Conservation (phyloP, 2,329 filamentous ascomycete species). For the Pseudocercospora pini-densiflorae region DNA sequence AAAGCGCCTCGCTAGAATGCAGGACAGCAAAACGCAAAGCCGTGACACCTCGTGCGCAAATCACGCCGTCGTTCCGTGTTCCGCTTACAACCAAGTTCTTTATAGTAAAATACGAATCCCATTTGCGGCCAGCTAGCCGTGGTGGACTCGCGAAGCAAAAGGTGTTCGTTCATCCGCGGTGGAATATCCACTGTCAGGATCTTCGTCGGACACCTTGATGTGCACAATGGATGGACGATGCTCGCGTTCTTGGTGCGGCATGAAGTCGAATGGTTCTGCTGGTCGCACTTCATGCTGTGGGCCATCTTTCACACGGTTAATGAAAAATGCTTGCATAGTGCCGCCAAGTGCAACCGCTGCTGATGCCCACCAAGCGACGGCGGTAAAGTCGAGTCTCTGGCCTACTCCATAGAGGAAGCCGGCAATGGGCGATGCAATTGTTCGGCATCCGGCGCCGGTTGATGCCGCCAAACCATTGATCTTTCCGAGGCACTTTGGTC, state of each 20-base stretch:
- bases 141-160: conserved; percentile 22
- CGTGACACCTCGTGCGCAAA: not conserved
- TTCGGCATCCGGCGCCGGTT: conserved; percentile 72
- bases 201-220: conserved; percentile 31
- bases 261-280: conserved; percentile 35
- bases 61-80: not conserved
- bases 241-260: conserved; percentile 30
- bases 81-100: not conserved
- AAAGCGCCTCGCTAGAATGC: not conserved
- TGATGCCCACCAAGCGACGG: conserved; percentile 67
- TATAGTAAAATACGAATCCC: not conserved
- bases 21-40: not conserved
- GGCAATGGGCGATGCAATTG: conserved; percentile 69
- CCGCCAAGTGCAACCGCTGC: conserved; percentile 61
- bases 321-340: conserved; percentile 60
- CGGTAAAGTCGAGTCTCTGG: conserved; percentile 60
- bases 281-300: conserved; percentile 35
- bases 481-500: conserved; percentile 65
- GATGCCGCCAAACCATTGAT: conserved; percentile 76
- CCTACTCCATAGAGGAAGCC: conserved; percentile 70
- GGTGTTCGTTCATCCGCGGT: conserved; percentile 31
- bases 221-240: conserved; percentile 32
- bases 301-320: conserved; percentile 55
- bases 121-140: not conserved
- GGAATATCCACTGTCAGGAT: conserved; percentile 28